phyloP scores from a whole-genome alignment of 2,329 filamentous ascomycete species.

The Claviceps maximensis region DNA sequence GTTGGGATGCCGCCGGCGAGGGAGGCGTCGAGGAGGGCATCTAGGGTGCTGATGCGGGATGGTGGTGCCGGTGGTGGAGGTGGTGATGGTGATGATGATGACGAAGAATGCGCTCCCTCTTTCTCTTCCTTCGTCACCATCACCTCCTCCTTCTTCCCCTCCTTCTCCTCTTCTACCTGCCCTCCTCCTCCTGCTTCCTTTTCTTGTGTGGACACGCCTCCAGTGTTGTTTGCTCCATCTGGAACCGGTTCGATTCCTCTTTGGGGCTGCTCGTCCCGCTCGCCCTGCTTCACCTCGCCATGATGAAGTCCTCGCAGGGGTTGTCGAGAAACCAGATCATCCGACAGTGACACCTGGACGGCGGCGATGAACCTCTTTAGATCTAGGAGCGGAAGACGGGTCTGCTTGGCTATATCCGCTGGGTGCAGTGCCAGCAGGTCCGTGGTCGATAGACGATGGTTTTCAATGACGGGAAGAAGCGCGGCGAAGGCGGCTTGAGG shows the following conservation, averaged over 20 bases:
- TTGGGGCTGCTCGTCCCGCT: neutral
- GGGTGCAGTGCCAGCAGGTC: slow-evolving; percentile 79
- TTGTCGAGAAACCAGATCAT: slow-evolving; percentile 32
- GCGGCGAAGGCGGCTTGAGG: slow-evolving; percentile 55
- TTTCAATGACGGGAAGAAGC: slow-evolving; percentile 69
- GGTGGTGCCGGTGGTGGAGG: neutral
- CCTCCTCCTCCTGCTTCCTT: neutral
- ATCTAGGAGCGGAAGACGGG: slow-evolving; percentile 67
- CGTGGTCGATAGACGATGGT: slow-evolving; percentile 59
- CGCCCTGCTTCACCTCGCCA: neutral
- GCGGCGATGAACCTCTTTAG: slow-evolving; percentile 60
- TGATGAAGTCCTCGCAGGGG: slow-evolving; percentile 9
- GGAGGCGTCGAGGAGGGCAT: slow-evolving; percentile 52
- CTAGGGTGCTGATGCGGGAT: slow-evolving; percentile 60
- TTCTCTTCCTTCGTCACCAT: too few species aligned
- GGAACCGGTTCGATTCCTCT: neutral
- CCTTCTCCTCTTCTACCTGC: neutral
- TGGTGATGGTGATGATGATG: neutral
- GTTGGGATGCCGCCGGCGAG: slow-evolving; percentile 70
- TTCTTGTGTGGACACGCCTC: neutral
- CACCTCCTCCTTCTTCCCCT: neutral
- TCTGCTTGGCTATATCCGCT: slow-evolving; percentile 72
- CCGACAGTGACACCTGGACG: slow-evolving; percentile 53
- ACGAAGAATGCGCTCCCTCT: neutral
- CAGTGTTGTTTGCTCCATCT: neutral